Percentiles rank a stretch among this genome's conserved stretches.
phyloP scores from a whole-genome alignment of 2,329 filamentous ascomycete species.

The Colletotrichum sp. region DNA sequence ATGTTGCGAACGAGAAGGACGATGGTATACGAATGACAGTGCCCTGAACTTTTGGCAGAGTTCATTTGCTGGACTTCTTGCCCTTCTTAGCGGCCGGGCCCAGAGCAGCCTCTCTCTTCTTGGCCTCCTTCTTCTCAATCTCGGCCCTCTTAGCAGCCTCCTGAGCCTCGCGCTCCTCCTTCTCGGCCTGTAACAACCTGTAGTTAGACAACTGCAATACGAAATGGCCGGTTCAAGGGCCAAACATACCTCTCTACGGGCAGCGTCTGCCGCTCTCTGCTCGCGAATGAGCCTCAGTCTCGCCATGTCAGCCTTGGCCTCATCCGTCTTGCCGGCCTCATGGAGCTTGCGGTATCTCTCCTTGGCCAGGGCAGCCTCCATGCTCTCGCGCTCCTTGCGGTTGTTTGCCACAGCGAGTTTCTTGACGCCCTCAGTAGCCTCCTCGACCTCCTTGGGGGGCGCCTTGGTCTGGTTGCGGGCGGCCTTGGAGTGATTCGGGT shows the following conservation, averaged over 20 bases:
- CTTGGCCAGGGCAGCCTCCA: slow-evolving; percentile 86
- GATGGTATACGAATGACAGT: neutral
- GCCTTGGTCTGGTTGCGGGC: slow-evolving; percentile 63
- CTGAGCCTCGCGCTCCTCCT: slow-evolving; percentile 59
- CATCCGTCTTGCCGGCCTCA: slow-evolving; percentile 94
- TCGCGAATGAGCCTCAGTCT: slow-evolving; percentile 82
- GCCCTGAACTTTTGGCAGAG: neutral
- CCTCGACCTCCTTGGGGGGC: slow-evolving; percentile 46
- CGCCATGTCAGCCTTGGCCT: slow-evolving; percentile 88
- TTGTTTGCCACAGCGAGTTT: slow-evolving; percentile 53
- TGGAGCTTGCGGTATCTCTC: slow-evolving; percentile 92
- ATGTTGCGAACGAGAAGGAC: neutral
- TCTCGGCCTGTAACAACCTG: slow-evolving; percentile 52
- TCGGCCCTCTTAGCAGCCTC: slow-evolving; percentile 54
- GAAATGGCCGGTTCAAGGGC: neutral
- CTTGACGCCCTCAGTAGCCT: slow-evolving; percentile 59
- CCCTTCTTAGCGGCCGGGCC: slow-evolving; percentile 44
- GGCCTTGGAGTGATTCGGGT: slow-evolving; percentile 89
- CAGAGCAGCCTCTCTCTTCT: slow-evolving; percentile 58
- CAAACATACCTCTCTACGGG: slow-evolving; percentile 75
- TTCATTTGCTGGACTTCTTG: slow-evolving; percentile 43
- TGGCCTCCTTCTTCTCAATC: slow-evolving; percentile 60
- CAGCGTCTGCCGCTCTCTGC: slow-evolving; percentile 83
- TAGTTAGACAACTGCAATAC: neutral
- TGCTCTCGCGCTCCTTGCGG: slow-evolving; percentile 69